These are phyloP conservation scores for Trichoderma polysporum DNA, from an alignment of 2,329 filamentous ascomycete genomes.

Conservation along the genomic window DNA sequence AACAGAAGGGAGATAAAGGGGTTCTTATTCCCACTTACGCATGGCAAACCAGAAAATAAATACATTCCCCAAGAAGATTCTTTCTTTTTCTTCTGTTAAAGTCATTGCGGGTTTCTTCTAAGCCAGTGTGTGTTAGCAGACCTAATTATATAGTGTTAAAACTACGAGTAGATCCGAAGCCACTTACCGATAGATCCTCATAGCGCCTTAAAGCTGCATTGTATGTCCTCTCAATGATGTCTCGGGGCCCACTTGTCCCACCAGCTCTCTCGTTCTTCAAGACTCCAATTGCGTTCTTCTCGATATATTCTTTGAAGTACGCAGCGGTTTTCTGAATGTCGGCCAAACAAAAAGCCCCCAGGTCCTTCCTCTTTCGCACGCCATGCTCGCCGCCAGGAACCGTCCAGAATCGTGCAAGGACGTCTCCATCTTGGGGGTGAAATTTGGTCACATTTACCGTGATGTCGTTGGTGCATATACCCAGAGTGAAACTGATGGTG, in stretches of 20 bases:
- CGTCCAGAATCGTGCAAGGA: slow-evolving; percentile 41
- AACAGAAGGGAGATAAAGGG: too few species aligned
- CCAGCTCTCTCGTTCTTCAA: slow-evolving; percentile 29
- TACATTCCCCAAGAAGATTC: slow-evolving; percentile 40
- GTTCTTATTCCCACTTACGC: slow-evolving; percentile 41
- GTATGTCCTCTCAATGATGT: slow-evolving; percentile 28
- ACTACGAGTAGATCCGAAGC: background rate
- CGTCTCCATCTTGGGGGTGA: slow-evolving; percentile 37
- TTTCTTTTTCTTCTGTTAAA: slow-evolving; percentile 31
- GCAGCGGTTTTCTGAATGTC: slow-evolving; percentile 37
- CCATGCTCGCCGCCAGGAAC: slow-evolving; percentile 29
- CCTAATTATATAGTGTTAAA: too few species aligned
- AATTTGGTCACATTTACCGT: slow-evolving; percentile 44
- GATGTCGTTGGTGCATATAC: slow-evolving; percentile 39
- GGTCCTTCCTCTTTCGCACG: slow-evolving; percentile 31
- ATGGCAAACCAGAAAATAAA: slow-evolving; percentile 49
- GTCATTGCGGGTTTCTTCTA: background rate
- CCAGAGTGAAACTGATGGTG: slow-evolving; percentile 41
- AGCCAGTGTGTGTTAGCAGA: background rate
- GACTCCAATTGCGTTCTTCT: slow-evolving; percentile 29
- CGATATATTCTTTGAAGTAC: slow-evolving; percentile 40
- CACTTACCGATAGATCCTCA: slow-evolving; percentile 27
- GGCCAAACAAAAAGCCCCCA: slow-evolving; percentile 43
- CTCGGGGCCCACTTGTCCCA: background rate
- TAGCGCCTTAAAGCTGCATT: slow-evolving; percentile 26